Base-by-base conservation (phyloP, 345 rosid genomes). In the Arabidopsis thaliana region DNA sequence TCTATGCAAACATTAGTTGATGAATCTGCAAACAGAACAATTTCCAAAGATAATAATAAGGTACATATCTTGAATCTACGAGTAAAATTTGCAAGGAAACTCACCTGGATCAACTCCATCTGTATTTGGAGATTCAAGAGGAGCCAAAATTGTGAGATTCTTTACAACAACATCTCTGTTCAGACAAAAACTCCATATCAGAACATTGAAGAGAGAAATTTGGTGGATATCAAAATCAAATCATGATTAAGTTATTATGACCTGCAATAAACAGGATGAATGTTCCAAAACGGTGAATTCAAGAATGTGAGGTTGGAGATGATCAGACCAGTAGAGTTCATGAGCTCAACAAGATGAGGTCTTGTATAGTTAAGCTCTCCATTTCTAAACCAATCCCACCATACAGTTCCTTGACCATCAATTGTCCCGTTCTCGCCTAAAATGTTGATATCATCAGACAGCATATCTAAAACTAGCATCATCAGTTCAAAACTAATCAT, bases 251-350 rank as follows among this genome's bases (percentile, higher is more conserved):
- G 68, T 70, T 10, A 20, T 25, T 25, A 65, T 51, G 69, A 95
- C 99, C 99, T 95, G 97, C 97, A 90, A 73, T 95, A 95, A 37
- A 95, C 96, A 25, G 99, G 99, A 74, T 95, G 97, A 80, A 95
- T 88, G 70, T 86, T 95, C 99, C 97, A 95, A 80, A 95, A 92
- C 9, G 99, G 99, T 2, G 99, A 91, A 78, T 95, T 86, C 77
- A 88, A 76, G 83, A 95, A 90, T 28, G 97, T 92, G 82, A 92
- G 74, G 80, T 92, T 92, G 38, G 97, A 92, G 84, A 95, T 92
- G 63, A 85, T 71, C 10, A 95, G 78, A 65, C 88, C 90, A 6
- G 88, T 89, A 13, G 97, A 82, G 86, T 92, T 95, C 87, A 92
- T 92, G 73, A 95, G 80, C 84, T 95, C 99, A 60, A 95, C 96